Conservation (phyloP, 177 flowering plant genomes). For the Telopea speciosissima region DNA sequence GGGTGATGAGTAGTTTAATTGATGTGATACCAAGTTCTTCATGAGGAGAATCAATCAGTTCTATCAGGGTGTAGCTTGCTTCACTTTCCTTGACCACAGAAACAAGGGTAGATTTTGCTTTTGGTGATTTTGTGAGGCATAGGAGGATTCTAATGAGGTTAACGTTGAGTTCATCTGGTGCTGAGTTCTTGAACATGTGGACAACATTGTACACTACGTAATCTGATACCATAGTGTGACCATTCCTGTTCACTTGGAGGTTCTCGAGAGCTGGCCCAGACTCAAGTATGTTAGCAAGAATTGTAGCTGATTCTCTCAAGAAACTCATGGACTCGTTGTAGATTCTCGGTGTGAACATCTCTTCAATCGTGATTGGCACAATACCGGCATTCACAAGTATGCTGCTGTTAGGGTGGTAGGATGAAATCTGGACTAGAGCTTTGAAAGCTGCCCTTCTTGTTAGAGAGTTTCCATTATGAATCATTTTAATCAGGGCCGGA, state of each 20-base stretch:
- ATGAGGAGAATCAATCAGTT: conserved; percentile 43
- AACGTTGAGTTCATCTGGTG: conserved; percentile 40
- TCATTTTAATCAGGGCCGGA: conserved; percentile 46
- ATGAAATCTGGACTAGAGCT: conserved; percentile 51
- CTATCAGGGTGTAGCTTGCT: conserved; percentile 47
- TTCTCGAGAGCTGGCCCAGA: conserved; percentile 46
- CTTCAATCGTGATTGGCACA: conserved; percentile 44
- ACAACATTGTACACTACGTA: conserved; percentile 48
- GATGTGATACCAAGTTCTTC: conserved; percentile 58
- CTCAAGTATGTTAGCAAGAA: conserved; percentile 61
- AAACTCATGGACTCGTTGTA: conserved; percentile 43
- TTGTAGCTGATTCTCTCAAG: conserved; percentile 44
- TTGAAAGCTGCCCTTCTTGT: conserved; percentile 48
- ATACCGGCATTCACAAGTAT: conserved; percentile 50
- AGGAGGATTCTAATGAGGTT: conserved; percentile 52
- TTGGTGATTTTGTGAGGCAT: conserved; percentile 41
- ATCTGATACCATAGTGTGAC: conserved; percentile 61
- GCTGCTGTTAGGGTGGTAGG: conserved; percentile 40
- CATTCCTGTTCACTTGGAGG: conserved; percentile 42
- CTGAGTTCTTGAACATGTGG: conserved; percentile 43
- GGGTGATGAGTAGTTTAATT: conserved; percentile 43
- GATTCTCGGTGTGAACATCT: conserved; percentile 44
- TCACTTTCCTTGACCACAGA: conserved; percentile 56
- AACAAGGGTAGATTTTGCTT: conserved; percentile 35
- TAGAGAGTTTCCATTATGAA: conserved; percentile 35